A percentile compares a stretch with the other conserved stretches of the same genome.
Evolutionary conservation across 2,329 filamentous ascomycete species (phyloP).

Genomic region (Pseudogymnoascus sp.): DNA sequence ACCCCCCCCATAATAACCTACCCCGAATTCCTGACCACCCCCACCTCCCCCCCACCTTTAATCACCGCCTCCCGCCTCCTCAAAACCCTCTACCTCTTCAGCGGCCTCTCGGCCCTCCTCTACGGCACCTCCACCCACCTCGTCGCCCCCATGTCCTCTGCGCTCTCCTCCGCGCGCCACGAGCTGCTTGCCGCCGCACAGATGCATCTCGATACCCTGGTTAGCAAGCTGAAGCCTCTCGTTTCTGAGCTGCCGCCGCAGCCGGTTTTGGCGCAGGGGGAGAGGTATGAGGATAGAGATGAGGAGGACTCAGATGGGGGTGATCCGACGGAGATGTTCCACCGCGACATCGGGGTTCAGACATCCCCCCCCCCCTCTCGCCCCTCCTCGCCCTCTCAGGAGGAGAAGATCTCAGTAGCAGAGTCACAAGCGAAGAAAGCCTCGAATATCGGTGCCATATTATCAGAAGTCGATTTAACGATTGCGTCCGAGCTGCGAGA

Average conservation of each 20-base stretch:
- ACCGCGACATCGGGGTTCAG: constrained; percentile 72
- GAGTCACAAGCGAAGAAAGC: constrained; percentile 23
- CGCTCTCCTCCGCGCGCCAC: constrained; percentile 42
- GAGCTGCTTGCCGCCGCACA: constrained; percentile 41
- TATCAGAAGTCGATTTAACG: constrained; percentile 43
- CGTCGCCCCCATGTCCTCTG: constrained; percentile 50
- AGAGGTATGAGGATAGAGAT: constrained; percentile 31
- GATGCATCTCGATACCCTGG: constrained; percentile 41
- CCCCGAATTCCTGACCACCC: too few relatives aligned
- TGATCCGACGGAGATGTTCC: constrained; percentile 70
- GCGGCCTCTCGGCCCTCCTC: constrained; percentile 49
- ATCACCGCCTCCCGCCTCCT: constrained; percentile 51
- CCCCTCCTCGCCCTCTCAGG: constrained; percentile 16
- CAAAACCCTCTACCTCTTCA: constrained; percentile 49
- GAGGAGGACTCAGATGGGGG: constrained; percentile 38
- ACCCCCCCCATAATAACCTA: too few relatives aligned
- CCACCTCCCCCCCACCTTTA: constrained; percentile 38
- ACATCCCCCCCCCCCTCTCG: constrained; percentile 49
- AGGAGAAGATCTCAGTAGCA: constrained; percentile 25
- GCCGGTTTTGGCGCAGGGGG: constrained; percentile 22
- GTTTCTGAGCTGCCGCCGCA: constrained; percentile 54
- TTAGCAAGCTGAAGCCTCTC: constrained; percentile 41
- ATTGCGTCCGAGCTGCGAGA: constrained; percentile 18
- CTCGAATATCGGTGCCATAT: constrained; percentile 39
- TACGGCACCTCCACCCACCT: constrained; percentile 66